phyloP scores from a whole-genome alignment of 139 green algal species.

The Spirogloea muscicola region DNA sequence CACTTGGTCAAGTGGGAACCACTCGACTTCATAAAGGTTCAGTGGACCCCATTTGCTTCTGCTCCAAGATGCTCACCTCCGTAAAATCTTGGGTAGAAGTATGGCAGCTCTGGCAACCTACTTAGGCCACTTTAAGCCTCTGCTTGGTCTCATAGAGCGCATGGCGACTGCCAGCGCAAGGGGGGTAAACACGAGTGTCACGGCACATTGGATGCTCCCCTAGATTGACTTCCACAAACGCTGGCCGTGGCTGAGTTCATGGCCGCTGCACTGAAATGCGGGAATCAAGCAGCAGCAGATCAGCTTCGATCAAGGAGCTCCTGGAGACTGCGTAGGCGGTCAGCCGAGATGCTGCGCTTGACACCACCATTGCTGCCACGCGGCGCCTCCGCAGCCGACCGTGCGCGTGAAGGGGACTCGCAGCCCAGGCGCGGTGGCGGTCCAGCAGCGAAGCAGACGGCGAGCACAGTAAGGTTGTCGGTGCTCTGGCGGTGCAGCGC shows the following conservation, averaged over 20 bases:
- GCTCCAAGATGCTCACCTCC: no score
- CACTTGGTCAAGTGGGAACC: no score
- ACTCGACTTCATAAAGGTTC: no score
- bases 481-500: slow-evolving; percentile 45
- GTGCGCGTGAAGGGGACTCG: not conserved
- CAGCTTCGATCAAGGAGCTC: slow-evolving; percentile 1
- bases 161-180: not conserved
- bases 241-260: not conserved
- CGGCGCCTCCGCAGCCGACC: not conserved
- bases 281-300: not conserved
- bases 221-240: not conserved
- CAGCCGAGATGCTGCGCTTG: slow-evolving; percentile 19
- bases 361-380: not conserved
- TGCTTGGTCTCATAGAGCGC: not conserved
- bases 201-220: not conserved
- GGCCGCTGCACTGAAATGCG: not conserved
- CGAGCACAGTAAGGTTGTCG: slow-evolving; percentile 57
- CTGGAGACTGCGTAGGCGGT: slow-evolving; percentile 19
- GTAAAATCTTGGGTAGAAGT: no score
- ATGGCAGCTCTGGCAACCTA: no score
- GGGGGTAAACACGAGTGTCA: not conserved
- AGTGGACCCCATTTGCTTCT: no score
- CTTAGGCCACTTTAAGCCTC: no score
- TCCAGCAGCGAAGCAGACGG: slow-evolving; percentile 48
- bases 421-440: slow-evolving; percentile 32